Base-by-base conservation (phyloP, 192 early-diverging fungal species). In the Umbelopsis sp. region DNA sequence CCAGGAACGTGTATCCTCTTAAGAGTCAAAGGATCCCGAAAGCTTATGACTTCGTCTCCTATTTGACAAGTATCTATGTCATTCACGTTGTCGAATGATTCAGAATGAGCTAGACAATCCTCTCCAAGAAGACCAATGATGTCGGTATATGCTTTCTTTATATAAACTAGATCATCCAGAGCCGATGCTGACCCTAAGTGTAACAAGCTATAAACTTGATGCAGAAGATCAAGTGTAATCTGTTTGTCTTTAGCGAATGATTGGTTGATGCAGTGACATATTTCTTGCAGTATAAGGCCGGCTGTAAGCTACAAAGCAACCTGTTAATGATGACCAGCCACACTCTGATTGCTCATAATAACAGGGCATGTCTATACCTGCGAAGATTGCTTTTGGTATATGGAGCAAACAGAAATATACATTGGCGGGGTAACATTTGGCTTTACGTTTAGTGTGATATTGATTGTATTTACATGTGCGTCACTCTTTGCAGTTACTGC, bases 221-320 rank as follows among this genome's bases (percentile, higher is more conserved):
- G 27, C 27, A 61, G 25, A 33, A 18, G 27, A 35, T 27, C 21
- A 25, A 61, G 25, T 15, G 55, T 61, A 4, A 18, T 18, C 12
- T 61, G 27, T 13, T 61, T 61, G 5, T 61, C 15, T 35, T 61
- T 61, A 5, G 55, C 55, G 25, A 27, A 61, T 16, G 55, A 61
- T 30, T 61, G 55, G 30, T 61, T 61, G 25, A 61, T 61, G 55
- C 55, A 61, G 25, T 61, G 55, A 16, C 55, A 61, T n/a, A 61
- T 35, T 7, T 61, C 55, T 61, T 61, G 55, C 30, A 61, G 27
- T 11, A 61, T 61, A 25, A 61, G 55, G 30, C 55, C 55, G 13
- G 55, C 55, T 18, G 55, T 25, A 12, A 61, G 33, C 55, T 61
- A 61, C 37, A 41, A 41, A 41, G 37, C 37, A 41, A 6, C 10